Base-by-base conservation (phyloP, 768 basidiomycete species). In the Rhodotorula babjevae region DNA sequence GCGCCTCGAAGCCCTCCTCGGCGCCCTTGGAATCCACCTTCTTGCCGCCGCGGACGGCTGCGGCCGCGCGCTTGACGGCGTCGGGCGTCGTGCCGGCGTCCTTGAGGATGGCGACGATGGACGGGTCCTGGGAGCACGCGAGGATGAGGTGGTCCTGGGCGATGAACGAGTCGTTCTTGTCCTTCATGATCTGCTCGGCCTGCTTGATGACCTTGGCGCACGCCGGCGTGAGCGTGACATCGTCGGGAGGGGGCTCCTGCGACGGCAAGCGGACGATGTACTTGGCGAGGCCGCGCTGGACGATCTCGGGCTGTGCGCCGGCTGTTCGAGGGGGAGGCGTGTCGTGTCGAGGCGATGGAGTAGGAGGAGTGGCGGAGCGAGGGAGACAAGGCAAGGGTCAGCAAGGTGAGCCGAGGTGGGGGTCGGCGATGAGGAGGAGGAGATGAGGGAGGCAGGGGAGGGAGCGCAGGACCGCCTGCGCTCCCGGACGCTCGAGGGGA, bases 81-180 rank as follows among this genome's bases (percentile, higher is more conserved):
- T 90, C 89, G 0, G 86, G 89, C 14, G 71, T 74, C n/a, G 91
- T 84, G 27, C 83, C 83, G 5, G 87, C 86, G 62, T 92, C 90
- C 80, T 91, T 93, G 76, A 96, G 81, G 25, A 93, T 80, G 40
- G 85, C 80, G 23, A 85, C 81, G 68, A 98, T 86, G 5, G 86
- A 85, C 1, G 86, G 66, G 69, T 93, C 91, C 74, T 91, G 88
- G 76, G 92, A 78, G 62, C 97, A 86, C 0, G 91, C 92, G 36
- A 93, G 87, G 40, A 97, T 84, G 61, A 98, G 82, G 79, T 96
- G 93, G 73, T 97, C 93, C 80, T 94, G 90, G 0, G 93, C 93
- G 69, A 98, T 89, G 81, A 91, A 96, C 3, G 89, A 89, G 80
- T 94, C 93, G 79, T 90, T 89, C 77, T 83, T 80, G 21, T 89